phyloP scores from a whole-genome alignment of 78 protist genomes.

The Diacronema lutheri region DNA sequence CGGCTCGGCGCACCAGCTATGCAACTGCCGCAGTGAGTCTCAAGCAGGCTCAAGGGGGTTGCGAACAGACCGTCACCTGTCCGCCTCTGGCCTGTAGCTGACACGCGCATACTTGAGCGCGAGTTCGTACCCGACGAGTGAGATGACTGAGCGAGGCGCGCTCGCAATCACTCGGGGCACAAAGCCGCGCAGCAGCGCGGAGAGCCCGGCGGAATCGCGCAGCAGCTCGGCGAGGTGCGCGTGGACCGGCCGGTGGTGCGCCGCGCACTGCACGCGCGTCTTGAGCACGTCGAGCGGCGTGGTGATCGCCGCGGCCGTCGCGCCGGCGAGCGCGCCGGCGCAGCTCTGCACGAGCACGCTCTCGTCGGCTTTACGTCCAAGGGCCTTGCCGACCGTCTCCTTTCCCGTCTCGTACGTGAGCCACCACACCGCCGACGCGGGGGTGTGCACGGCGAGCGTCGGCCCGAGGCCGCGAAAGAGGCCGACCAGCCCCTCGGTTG shows the following conservation, averaged over 20 bases:
- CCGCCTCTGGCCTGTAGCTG: too few relatives aligned
- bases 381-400: background rate
- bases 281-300: background rate
- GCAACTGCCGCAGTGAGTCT: too few relatives aligned
- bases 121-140: background rate
- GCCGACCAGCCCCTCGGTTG: constrained; percentile 6
- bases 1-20: too few relatives aligned
- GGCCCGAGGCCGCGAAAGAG: background rate
- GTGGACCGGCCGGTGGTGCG: too few relatives aligned
- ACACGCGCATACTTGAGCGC: too few relatives aligned
- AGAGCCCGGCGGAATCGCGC: too few relatives aligned
- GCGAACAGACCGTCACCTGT: too few relatives aligned
- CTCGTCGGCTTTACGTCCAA: background rate
- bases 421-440: constrained; percentile 2
- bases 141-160: background rate
- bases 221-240: background rate
- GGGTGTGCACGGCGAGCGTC: background rate
- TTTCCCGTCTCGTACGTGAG: background rate
- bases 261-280: background rate
- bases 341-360: background rate
- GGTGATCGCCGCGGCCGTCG: background rate
- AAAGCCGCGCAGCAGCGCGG: background rate
- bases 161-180: background rate
- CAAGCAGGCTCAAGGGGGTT: too few relatives aligned
- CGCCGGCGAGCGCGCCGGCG: background rate